These are phyloP conservation scores for Oidiodendron maius DNA, from an alignment of 495 filamentous ascomycete genomes.

Conservation along the genomic window DNA sequence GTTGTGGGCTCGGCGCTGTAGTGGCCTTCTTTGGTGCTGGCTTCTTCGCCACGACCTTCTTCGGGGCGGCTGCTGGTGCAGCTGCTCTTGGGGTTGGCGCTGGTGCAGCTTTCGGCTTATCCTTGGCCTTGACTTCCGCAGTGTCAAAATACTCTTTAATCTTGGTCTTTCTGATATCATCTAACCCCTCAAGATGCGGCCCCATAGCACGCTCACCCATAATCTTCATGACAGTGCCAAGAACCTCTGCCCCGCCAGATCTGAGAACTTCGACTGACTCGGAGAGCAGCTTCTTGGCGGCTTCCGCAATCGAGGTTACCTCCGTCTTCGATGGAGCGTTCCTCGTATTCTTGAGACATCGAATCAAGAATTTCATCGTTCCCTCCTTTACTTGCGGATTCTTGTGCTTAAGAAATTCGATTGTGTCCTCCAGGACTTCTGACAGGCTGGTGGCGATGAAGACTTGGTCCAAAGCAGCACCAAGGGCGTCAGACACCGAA, in stretches of 20 bases:
- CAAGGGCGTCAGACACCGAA: slow-evolving; percentile 79
- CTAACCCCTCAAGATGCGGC: slow-evolving; percentile 86
- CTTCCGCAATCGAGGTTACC: slow-evolving; percentile 77
- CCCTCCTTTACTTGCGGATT: slow-evolving; percentile 97
- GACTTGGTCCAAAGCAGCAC: slow-evolving; percentile 78
- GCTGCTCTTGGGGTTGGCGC: slow-evolving; percentile 44
- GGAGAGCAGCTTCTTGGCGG: slow-evolving; percentile 78
- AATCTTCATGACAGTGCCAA: slow-evolving; percentile 98
- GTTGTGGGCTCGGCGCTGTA: slow-evolving; percentile 30
- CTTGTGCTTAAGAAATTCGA: slow-evolving; percentile 83
- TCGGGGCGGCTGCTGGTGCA: slow-evolving; percentile 50
- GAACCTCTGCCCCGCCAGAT: slow-evolving; percentile 81
- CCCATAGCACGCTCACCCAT: slow-evolving; percentile 97
- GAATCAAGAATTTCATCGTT: slow-evolving; percentile 81
- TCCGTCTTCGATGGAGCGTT: slow-evolving; percentile 80
- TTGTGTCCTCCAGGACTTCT: slow-evolving; percentile 83
- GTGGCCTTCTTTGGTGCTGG: slow-evolving; percentile 38
- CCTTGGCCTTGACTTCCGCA: slow-evolving; percentile 94
- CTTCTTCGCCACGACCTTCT: slow-evolving; percentile 44
- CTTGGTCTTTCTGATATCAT: slow-evolving; percentile 93
- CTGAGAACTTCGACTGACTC: slow-evolving; percentile 81
- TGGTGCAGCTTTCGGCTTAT: slow-evolving; percentile 80
- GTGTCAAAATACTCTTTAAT: slow-evolving; percentile 92
- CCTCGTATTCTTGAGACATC: slow-evolving; percentile 77
- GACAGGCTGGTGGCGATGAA: slow-evolving; percentile 72